phyloP scores from a whole-genome alignment of 305 asterid genomes.

The Salvia sclarea region DNA sequence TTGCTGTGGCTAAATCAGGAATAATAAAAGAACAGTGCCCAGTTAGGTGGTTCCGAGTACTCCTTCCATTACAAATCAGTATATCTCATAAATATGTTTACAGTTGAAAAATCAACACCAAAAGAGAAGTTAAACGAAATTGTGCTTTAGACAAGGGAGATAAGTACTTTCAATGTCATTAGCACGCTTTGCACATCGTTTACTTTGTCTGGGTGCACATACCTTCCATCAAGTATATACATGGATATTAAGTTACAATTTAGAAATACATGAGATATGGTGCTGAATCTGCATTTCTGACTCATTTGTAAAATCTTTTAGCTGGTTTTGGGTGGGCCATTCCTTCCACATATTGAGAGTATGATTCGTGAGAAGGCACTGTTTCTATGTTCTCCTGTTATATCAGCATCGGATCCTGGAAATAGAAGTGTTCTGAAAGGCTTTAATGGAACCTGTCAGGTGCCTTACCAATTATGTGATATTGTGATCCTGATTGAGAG shows the following conservation, averaged over 20 bases:
- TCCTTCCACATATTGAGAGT: conserved; percentile 76
- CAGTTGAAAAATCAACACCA: not conserved
- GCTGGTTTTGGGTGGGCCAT: conserved; percentile 94
- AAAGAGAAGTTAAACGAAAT: not conserved
- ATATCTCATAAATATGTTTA: conserved; percentile 8
- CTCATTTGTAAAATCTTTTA: conserved; percentile 40
- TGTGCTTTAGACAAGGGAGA: not conserved
- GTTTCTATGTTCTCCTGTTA: conserved; percentile 67
- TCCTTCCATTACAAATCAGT: conserved; percentile 25
- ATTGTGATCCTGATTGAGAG: conserved; percentile 59
- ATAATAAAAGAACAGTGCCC: conserved; percentile 80
- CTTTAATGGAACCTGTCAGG: conserved; percentile 43
- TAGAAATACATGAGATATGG: not conserved
- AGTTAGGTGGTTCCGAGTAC: conserved; percentile 82
- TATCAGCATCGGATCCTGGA: conserved; percentile 80
- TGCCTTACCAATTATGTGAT: conserved; percentile 72
- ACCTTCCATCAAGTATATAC: not conserved
- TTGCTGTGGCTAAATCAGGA: conserved; percentile 90
- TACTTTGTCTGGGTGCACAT: not conserved
- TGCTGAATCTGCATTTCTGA: conserved; percentile 32
- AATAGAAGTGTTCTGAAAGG: conserved; percentile 68
- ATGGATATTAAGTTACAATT: not conserved
- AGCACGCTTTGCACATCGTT: conserved; percentile 8
- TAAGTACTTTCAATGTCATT: not conserved
- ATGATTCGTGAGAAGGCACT: conserved; percentile 77